These are phyloP conservation scores for Chalciporus chontae DNA, from an alignment of 768 basidiomycete genomes.

Conservation along the genomic window DNA sequence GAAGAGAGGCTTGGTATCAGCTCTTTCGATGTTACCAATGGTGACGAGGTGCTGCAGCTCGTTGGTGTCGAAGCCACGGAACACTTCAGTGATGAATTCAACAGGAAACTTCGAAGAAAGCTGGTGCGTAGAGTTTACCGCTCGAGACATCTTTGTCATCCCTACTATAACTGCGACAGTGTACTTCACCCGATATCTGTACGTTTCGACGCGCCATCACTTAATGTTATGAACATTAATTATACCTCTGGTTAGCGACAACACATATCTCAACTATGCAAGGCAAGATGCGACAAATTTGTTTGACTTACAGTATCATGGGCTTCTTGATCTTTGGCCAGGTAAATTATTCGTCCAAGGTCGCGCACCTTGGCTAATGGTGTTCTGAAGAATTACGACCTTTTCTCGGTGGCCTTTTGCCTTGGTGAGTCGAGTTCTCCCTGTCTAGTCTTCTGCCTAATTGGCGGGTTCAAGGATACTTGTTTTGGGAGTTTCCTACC, in stretches of 20 bases:
- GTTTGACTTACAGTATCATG: conserved; percentile 47
- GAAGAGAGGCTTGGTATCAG: conserved; percentile 34
- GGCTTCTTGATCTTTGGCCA: conserved; percentile 61
- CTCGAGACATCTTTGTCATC: conserved; percentile 37
- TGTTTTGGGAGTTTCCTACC: conserved; percentile 64
- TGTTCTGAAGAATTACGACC: conserved; percentile 50
- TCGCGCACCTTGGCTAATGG: conserved; percentile 2
- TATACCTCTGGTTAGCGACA: conserved; percentile 44
- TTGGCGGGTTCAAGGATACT: conserved; percentile 40
- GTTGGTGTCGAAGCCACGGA: conserved; percentile 50
- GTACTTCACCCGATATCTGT: conserved; percentile 69
- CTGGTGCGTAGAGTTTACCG: conserved; percentile 37
- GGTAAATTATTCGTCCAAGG: conserved; percentile 30
- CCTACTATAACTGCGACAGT: conserved; percentile 59
- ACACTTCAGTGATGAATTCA: conserved; percentile 61
- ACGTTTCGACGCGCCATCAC: conserved; percentile 14
- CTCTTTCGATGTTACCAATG: conserved; percentile 38
- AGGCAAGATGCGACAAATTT: conserved; percentile 34
- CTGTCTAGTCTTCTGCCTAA: conserved; percentile 1
- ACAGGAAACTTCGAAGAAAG: conserved; percentile 53
- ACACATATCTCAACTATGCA: conserved; percentile 70
- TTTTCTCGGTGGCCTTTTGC: conserved; percentile 64
- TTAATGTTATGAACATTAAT: background rate
- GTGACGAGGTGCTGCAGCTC: conserved; percentile 59
- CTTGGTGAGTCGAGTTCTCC: conserved; percentile 36